phyloP scores from a whole-genome alignment of 2,329 filamentous ascomycete genomes.

The Fusarium sp. region DNA sequence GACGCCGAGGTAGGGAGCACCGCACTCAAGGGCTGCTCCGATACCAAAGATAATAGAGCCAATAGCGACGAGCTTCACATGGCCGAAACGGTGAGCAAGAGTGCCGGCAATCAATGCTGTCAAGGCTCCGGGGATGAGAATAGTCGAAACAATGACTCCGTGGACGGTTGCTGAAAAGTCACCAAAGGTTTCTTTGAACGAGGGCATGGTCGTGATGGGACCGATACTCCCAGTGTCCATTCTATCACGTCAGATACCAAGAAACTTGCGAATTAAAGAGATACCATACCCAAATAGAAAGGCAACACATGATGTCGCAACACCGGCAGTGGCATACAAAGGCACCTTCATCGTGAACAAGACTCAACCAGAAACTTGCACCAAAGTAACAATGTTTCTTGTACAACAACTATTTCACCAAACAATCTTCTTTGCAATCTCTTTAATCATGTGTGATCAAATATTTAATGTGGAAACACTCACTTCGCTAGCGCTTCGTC shows the following conservation, averaged over 20 bases:
- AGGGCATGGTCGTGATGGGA: slow-evolving; percentile 67
- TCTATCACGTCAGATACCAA: slow-evolving; percentile 8
- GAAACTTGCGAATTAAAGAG: accelerated
- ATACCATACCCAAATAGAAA: slow-evolving; percentile 46
- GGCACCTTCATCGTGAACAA: slow-evolving; percentile 27
- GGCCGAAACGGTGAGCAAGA: slow-evolving; percentile 64
- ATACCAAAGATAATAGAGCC: slow-evolving; percentile 64
- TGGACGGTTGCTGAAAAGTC: slow-evolving; percentile 64
- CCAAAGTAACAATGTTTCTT: not conserved
- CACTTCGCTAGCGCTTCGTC: slow-evolving; percentile 11
- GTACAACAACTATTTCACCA: not conserved
- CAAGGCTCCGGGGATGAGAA: slow-evolving; percentile 68
- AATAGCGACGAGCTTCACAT: slow-evolving; percentile 61
- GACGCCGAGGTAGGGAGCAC: slow-evolving; percentile 53
- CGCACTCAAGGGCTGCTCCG: slow-evolving; percentile 57
- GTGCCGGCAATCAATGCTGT: slow-evolving; percentile 68
- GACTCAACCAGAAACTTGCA: not conserved
- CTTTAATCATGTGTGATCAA: slow-evolving; percentile 29
- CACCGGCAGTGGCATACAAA: slow-evolving; percentile 44
- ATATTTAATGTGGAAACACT: slow-evolving; percentile 31
- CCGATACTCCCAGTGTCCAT: slow-evolving; percentile 65
- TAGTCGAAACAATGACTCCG: slow-evolving; percentile 69
- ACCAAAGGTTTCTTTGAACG: slow-evolving; percentile 62
- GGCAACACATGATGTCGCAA: slow-evolving; percentile 45
- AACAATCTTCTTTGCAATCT: slow-evolving; percentile 2